phyloP scores from a whole-genome alignment of 2,329 filamentous ascomycete species.

The Fusarium sororula region DNA sequence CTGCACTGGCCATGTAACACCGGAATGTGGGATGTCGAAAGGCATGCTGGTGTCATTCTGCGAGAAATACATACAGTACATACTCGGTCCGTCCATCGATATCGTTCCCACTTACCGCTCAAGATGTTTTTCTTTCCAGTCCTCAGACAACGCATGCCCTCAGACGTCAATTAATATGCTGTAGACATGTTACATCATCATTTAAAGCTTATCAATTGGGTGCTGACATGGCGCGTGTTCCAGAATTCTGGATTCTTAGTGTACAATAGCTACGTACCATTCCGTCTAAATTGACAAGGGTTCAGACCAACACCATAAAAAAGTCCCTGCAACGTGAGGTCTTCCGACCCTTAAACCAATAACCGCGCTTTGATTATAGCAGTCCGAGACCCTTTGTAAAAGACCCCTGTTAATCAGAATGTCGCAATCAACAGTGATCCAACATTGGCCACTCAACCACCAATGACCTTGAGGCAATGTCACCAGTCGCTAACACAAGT shows the following conservation, averaged over 20 bases:
- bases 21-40: background rate
- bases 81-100: background rate
- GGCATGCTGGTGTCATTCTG: background rate
- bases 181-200: background rate
- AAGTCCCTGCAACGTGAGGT: background rate
- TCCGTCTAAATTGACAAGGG: background rate
- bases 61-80: background rate
- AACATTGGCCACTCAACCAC: background rate
- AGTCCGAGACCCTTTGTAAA: slow-evolving; percentile 13
- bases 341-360: slow-evolving; percentile 2
- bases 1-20: background rate
- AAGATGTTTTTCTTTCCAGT: background rate
- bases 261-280: background rate
- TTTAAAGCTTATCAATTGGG: slow-evolving; percentile 7
- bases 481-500: slow-evolving; percentile 10
- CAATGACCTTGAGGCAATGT: background rate
- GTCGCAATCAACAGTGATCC: slow-evolving; percentile 11
- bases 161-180: background rate
- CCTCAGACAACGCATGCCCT: background rate
- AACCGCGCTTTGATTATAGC: background rate
- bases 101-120: background rate
- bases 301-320: background rate
- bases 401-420: slow-evolving; percentile 6
- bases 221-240: slow-evolving; percentile 7
- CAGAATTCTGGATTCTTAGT: background rate